Base-by-base conservation (phyloP, 2,329 filamentous ascomycete genomes). In the Pseudocercospora cruenta region DNA sequence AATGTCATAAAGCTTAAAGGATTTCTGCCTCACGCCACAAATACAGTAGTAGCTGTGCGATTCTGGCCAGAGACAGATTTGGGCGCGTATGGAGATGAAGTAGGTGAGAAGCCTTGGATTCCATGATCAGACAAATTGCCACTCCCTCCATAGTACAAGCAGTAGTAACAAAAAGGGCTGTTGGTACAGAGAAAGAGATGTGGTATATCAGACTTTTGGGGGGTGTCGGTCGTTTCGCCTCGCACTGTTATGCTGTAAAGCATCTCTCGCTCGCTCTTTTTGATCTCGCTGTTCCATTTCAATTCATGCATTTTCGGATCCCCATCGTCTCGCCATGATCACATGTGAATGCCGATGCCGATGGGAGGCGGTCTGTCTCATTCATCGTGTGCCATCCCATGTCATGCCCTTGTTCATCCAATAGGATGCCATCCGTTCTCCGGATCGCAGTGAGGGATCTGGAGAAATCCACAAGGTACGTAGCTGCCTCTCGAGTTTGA, bases 391-490 rank as follows among this genome's bases (percentile, higher is more conserved):
- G 36, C 36, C 36, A 1, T n/a, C 12, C 24, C 21, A 7, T 2
- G 24, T 16, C 51, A 53, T 22, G 10, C 22, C 49, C 14, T 22
- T 53, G 19, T 14, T 53, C 49, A 54, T 31, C 51, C 51, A 54
- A 54, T 28, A 54, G 51, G 51, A 54, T 54, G 51, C 51, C 51
- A 54, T 22, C 51, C 51, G 16, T 54, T 54, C 51, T 54, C 51
- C 51, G 51, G 51, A 54, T 54, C 51, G 51, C 51, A 54, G 22
- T 54, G 51, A 54, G 51, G 51, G 24, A 54, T 54, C 24, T 54
- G 51, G 16, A 54, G 10, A 26, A 54, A 54, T 24, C 51, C 51
- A 39, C 36, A 16, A n/a, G 36, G 36, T 39, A 39, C 36, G 16
- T 54, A 54, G 51, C 51, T 54, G 24, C 21, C 24, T 54, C 51